Base-by-base conservation (phyloP, 495 filamentous ascomycete species). In the Xylaria sp. region DNA sequence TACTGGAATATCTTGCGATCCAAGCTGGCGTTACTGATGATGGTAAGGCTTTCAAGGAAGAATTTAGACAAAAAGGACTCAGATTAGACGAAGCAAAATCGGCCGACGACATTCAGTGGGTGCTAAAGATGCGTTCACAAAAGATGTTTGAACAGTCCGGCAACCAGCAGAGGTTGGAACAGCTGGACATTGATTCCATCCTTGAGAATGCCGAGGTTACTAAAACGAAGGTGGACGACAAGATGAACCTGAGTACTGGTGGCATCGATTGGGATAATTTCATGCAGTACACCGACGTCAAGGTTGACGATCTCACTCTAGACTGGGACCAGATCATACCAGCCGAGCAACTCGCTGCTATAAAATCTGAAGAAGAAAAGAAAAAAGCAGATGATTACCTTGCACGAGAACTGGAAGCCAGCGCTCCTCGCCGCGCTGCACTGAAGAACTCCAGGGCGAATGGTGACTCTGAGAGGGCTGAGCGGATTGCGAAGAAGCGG, bases 321-420 rank as follows among this genome's bases (percentile, higher is more conserved):
- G 92, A 92, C 70, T 99, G 96, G 96, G 97, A 98, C 73, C 91
- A 98, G 67, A 98, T 99, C 77, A 99, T 99, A 71, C 97, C 96
- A 1, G 94, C 93, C 72, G 94, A 97, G 8, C 88, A 97, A 74
- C 88, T 98, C 26, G 94, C 92, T 29, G 90, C 88, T 61, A 91
- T 98, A 79, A 97, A 95, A 78, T 92, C 90, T 0, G 93, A 97
- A 68, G 95, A 97, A 77, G 92, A 94, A 74, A 88, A 89, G 77
- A 92, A 91, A 76, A 88, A 91, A 24, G 90, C 98, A 68, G 93
- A 95, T 41, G 88, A 89, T 58, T 96, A 96, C 75, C 90, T 97
- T 7, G 90, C 89, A 21, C 90, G 90, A 64, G 88, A 96, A 35
- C 89, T 97, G 64, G 93, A 97, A 74, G 89, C 95, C 73, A 97